Evolutionary conservation across 768 basidiomycete species (phyloP).

Genomic region (Lactarius tabidus): DNA sequence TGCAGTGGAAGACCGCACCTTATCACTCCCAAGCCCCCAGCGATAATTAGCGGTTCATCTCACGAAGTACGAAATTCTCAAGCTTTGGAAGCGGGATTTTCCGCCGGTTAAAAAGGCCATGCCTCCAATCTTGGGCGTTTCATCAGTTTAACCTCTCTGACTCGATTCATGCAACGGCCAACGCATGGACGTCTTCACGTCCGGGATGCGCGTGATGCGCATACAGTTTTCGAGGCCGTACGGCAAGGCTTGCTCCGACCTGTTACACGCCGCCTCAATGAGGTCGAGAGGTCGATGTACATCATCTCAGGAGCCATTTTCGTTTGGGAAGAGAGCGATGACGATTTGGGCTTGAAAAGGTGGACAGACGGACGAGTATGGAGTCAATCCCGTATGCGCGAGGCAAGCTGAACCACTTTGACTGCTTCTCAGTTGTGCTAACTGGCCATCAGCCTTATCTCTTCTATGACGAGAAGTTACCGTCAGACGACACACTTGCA

Average conservation of each 20-base stretch:
- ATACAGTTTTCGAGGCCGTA: conserved; percentile 62
- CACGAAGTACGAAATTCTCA: conserved; percentile 26
- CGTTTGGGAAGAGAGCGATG: conserved; percentile 67
- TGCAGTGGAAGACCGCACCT: conserved; percentile 22
- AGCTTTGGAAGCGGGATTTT: conserved; percentile 13
- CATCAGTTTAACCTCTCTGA: conserved; percentile 36
- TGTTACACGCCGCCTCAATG: conserved; percentile 55
- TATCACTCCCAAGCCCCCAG: conserved; percentile 23
- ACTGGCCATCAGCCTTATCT: conserved; percentile 50
- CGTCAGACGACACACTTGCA: conserved; percentile 40
- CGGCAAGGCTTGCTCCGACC: conserved; percentile 48
- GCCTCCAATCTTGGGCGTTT: conserved; percentile 13
- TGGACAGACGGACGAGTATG: conserved; percentile 71
- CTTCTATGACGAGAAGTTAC: conserved; percentile 62
- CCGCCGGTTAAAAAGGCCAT: conserved; percentile 23
- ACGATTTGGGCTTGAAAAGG: conserved; percentile 59
- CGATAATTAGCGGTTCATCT: conserved; percentile 23
- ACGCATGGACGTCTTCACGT: conserved; percentile 64
- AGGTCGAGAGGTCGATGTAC: conserved; percentile 50
- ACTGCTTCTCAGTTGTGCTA: conserved; percentile 2
- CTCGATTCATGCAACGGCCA: conserved; percentile 51
- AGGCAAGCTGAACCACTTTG: conserved; percentile 35
- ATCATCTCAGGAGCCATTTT: conserved; percentile 61
- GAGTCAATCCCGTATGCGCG: conserved; percentile 65
- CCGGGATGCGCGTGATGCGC: conserved; percentile 61